Conservation (phyloP, 225 moss, liverwort and hornwort species). For the Polytrichum formosum region DNA sequence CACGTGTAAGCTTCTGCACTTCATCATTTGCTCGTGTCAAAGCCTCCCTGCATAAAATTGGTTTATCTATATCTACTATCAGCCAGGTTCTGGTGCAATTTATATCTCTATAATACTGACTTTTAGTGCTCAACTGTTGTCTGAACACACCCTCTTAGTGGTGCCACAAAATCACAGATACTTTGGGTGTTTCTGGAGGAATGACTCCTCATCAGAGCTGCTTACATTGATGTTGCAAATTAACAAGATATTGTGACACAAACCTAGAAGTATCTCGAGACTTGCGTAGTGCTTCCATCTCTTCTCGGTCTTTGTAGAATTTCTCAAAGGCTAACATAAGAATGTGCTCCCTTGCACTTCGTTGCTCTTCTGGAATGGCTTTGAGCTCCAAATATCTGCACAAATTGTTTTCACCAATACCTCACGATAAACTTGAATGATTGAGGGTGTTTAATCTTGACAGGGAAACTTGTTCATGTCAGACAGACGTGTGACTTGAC, state of each 20-base stretch:
- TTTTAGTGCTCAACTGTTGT: too few relatives aligned
- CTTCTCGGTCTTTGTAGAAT: slow-evolving; percentile 34
- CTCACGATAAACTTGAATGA: not conserved
- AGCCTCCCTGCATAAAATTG: slow-evolving; percentile 67
- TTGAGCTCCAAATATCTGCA: slow-evolving; percentile 70
- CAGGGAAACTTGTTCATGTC: too few relatives aligned
- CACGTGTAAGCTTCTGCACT: slow-evolving; percentile 74
- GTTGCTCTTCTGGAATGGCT: slow-evolving; percentile 44
- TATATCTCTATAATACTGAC: not conserved
- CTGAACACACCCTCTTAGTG: too few relatives aligned
- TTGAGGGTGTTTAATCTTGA: too few relatives aligned
- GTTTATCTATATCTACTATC: slow-evolving; percentile 34
- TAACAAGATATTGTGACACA: not conserved
- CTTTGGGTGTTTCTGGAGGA: too few relatives aligned
- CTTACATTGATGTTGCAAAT: not conserved
- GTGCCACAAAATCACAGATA: too few relatives aligned
- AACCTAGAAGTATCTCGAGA: slow-evolving; percentile 79
- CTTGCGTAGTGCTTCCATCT: slow-evolving; percentile 44
- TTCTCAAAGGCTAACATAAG: slow-evolving; percentile 67
- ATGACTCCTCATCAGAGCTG: too few relatives aligned
- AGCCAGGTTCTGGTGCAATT: slow-evolving; percentile 4
- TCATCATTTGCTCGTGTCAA: slow-evolving; percentile 81
- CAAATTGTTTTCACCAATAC: slow-evolving; percentile 3
- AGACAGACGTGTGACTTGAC: too few relatives aligned
- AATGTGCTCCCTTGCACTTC: slow-evolving; percentile 67